phyloP scores from a whole-genome alignment of 768 basidiomycete species.

The Psilocybe subaeruginosa region DNA sequence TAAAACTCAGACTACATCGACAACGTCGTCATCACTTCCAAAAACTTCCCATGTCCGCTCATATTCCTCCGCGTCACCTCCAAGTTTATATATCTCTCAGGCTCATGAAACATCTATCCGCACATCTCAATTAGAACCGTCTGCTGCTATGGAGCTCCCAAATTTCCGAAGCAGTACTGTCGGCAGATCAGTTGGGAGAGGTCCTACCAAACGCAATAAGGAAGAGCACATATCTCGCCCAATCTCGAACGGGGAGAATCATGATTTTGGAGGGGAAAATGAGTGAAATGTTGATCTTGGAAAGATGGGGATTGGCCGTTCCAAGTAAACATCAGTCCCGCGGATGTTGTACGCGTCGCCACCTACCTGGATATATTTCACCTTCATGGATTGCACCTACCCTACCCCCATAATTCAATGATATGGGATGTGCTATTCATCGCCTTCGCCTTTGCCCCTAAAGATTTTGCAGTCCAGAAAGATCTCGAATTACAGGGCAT shows the following conservation, averaged over 20 bases:
- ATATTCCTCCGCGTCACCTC: conserved; percentile 34
- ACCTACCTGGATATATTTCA: neutral
- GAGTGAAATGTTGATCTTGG: conserved; percentile 3
- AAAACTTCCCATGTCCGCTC: conserved; percentile 22
- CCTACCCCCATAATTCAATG: too few relatives aligned
- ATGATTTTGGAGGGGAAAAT: neutral
- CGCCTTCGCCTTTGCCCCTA: too few relatives aligned
- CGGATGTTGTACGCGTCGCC: too few relatives aligned
- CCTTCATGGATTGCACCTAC: neutral
- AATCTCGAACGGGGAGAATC: neutral
- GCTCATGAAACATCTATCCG: conserved; percentile 39
- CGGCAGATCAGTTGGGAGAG: conserved; percentile 22
- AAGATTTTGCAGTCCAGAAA: too few relatives aligned
- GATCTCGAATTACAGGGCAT: neutral
- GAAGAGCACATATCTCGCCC: neutral
- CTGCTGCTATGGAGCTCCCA: conserved; percentile 55
- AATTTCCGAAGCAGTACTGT: conserved; percentile 23
- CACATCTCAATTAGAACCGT: conserved; percentile 57
- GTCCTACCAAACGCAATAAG: neutral
- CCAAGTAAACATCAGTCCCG: neutral
- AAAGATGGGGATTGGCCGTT: neutral
- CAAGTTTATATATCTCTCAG: conserved; percentile 38
- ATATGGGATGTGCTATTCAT: too few relatives aligned
- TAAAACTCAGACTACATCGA: conserved; percentile 3
- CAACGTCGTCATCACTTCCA: conserved; percentile 17